These are phyloP conservation scores for Kodamaea sp. DNA, from an alignment of 1,139 yeast genomes.

Conservation along the genomic window DNA sequence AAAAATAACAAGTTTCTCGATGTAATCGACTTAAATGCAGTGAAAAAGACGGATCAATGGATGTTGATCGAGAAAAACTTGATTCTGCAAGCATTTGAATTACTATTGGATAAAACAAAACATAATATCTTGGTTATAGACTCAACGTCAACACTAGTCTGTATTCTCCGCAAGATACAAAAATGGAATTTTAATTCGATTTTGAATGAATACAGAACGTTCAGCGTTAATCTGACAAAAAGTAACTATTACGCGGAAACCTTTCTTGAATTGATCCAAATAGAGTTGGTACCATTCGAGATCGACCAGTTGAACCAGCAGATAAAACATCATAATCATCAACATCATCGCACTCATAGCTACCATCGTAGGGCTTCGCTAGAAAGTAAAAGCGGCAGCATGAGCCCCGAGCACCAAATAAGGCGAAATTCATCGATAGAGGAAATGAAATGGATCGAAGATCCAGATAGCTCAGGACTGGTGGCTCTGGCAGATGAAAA, in stretches of 20 bases:
- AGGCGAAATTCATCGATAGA: slow-evolving; percentile 9
- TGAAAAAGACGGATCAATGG: slow-evolving; percentile 53
- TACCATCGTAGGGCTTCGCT: neutral
- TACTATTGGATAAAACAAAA: slow-evolving; percentile 58
- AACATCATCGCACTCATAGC: neutral
- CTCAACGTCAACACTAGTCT: slow-evolving; percentile 74
- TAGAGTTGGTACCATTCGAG: slow-evolving; percentile 49
- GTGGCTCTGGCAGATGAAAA: slow-evolving; percentile 3
- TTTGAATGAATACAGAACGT: slow-evolving; percentile 78
- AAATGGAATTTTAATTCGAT: slow-evolving; percentile 87
- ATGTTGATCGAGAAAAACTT: slow-evolving; percentile 64
- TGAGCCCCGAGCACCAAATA: slow-evolving; percentile 3
- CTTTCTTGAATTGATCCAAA: slow-evolving; percentile 66
- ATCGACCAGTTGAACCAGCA: slow-evolving; percentile 28
- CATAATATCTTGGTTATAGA: slow-evolving; percentile 76
- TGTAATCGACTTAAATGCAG: slow-evolving; percentile 14
- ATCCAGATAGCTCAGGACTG: slow-evolving; percentile 7
- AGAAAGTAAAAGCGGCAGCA: neutral
- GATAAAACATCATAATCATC: slow-evolving; percentile 10
- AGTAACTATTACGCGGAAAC: slow-evolving; percentile 76
- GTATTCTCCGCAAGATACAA: slow-evolving; percentile 75
- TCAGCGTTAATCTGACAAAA: slow-evolving; percentile 60
- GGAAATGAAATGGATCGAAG: slow-evolving; percentile 12
- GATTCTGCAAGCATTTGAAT: slow-evolving; percentile 53
- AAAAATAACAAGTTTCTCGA: slow-evolving; percentile 14